These are phyloP conservation scores for Aspergillus chevalieri DNA, from an alignment of 2,329 filamentous ascomycete genomes.

Conservation along the genomic window DNA sequence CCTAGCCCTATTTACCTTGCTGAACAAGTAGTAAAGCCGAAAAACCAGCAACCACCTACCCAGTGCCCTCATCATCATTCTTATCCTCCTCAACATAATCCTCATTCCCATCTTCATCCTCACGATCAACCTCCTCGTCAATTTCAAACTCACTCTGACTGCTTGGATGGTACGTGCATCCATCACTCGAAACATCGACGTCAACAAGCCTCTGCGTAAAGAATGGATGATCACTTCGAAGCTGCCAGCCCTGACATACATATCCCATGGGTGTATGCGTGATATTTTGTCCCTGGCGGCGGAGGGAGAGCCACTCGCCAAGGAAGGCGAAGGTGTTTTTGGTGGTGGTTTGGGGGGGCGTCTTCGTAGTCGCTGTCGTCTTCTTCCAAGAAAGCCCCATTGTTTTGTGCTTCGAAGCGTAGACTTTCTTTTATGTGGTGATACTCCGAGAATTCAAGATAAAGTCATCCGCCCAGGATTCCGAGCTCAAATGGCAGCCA, in stretches of 20 bases:
- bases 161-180: neutral
- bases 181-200: neutral
- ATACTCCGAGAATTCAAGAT: constrained; percentile 34
- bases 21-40: too few species aligned
- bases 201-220: constrained; percentile 8
- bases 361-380: neutral
- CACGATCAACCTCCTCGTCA: neutral
- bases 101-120: neutral
- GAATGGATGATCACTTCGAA: constrained; percentile 23
- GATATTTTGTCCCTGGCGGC: constrained; percentile 30
- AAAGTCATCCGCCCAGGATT: constrained; percentile 55
- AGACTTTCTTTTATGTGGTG: neutral
- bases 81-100: too few species aligned
- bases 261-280: constrained; percentile 32
- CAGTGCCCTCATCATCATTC: too few species aligned
- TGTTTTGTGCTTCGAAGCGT: neutral
- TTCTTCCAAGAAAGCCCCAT: neutral
- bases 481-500: constrained; percentile 57
- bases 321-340: constrained; percentile 21
- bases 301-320: constrained; percentile 28
- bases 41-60: too few species aligned
- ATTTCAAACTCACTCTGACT: neutral
- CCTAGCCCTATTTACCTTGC: neutral
- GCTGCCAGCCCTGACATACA: constrained; percentile 23
- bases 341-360: constrained; percentile 15